phyloP scores from a whole-genome alignment of 73 alveolate species.

The Durusdinium trenchii region DNA sequence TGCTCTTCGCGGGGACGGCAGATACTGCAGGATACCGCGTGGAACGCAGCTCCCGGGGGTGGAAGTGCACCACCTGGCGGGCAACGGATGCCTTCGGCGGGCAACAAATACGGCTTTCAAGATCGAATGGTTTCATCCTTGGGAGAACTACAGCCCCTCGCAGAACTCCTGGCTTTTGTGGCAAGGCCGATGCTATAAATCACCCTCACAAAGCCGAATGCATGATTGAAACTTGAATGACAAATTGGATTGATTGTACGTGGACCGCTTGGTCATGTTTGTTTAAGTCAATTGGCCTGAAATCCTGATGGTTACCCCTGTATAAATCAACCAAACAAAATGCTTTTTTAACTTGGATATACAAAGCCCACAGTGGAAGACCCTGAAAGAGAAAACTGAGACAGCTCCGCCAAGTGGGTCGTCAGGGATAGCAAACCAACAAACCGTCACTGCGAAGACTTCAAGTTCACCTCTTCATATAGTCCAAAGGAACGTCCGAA shows the following conservation, averaged over 20 bases:
- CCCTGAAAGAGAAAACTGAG: not conserved
- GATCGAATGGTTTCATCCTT: not conserved
- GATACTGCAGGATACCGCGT: too few species aligned
- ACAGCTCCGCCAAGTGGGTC: not conserved
- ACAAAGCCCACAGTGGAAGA: too few species aligned
- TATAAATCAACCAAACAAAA: too few species aligned
- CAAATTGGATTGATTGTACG: too few species aligned
- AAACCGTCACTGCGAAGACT: not conserved
- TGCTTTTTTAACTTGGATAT: too few species aligned
- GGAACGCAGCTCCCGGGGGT: conserved; percentile 64
- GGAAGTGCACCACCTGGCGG: conserved; percentile 54
- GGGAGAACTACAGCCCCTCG: not conserved
- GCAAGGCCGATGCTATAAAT: not conserved
- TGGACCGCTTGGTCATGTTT: too few species aligned
- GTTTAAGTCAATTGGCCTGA: too few species aligned
- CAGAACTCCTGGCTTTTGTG: not conserved
- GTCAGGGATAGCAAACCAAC: not conserved
- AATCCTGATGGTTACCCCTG: too few species aligned
- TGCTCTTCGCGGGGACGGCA: not conserved
- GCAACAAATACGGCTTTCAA: not conserved
- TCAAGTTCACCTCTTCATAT: not conserved
- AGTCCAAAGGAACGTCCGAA: not conserved
- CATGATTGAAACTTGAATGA: too few species aligned
- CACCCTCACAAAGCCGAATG: too few species aligned
- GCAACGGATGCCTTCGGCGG: not conserved